Evolutionary conservation across 2,329 filamentous ascomycete species (phyloP).

Genomic region (Cladorrhinum sp.): DNA sequence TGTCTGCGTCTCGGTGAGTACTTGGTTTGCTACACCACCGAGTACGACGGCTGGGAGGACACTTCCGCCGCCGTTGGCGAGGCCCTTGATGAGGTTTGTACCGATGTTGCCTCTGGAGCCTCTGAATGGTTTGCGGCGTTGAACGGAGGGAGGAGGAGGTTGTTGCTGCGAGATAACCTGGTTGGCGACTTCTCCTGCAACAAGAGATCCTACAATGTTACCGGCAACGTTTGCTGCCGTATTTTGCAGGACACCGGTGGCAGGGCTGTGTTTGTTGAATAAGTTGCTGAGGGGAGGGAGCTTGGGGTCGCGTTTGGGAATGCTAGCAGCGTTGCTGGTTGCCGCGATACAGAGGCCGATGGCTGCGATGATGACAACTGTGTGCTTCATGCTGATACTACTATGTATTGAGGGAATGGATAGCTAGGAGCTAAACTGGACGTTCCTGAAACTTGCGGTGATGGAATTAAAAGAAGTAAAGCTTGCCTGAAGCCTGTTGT

Average conservation of each 20-base stretch:
- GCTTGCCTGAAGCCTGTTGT: not conserved
- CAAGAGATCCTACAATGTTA: not conserved
- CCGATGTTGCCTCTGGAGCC: not conserved
- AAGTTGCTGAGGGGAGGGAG: not conserved
- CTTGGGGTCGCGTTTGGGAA: not conserved
- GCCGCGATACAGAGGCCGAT: not conserved
- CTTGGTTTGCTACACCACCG: not conserved
- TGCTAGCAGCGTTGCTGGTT: not conserved
- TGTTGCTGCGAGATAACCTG: not conserved
- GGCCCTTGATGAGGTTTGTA: not conserved
- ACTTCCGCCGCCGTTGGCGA: not conserved
- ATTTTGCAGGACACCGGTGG: not conserved
- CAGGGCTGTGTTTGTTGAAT: not conserved
- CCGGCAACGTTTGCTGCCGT: not conserved
- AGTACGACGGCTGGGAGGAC: not conserved
- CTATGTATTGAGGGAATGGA: too few species aligned
- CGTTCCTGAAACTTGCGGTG: not conserved
- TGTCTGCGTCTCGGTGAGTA: not conserved
- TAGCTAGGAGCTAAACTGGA: not conserved
- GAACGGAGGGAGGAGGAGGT: not conserved
- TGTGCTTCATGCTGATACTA: not conserved
- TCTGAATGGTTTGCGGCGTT: not conserved
- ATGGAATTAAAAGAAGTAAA: not conserved
- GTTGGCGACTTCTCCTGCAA: not conserved
- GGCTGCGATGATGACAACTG: not conserved